Base-by-base conservation (phyloP, 371 early-diverging fungal genomes). In the Mitosporidium daphniae region DNA sequence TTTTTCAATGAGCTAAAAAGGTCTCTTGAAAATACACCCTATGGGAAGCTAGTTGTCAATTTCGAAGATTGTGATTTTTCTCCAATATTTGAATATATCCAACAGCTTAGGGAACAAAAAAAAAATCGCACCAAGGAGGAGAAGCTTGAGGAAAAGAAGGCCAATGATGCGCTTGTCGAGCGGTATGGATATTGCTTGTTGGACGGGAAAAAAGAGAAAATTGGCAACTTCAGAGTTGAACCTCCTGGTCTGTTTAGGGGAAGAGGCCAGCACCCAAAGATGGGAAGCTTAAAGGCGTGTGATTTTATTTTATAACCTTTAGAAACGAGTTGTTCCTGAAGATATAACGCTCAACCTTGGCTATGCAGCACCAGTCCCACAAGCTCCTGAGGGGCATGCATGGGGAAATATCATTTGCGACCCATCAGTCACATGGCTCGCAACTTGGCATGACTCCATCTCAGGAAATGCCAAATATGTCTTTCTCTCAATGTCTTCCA, bases 231-330 rank as follows among this genome's bases (percentile, higher is more conserved):
- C 39, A 39, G 75, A 19, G 69, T 84, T 37, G 91, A 84, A 51
- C 91, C 91, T 15, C 91, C 91, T 15, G 65, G 62, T 11, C 45
- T 89, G 22, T 89, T 84, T 53, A 63, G 84, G 36, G 91, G 91
- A 10, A 62, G 91, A 29, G 89, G 89, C 19, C 62, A 59, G 21
- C 89, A 86, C 38, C 89, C 84, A 4, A 74, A 74, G 45, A 74
- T 78, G 0, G 89, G 89, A 10, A 55, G 40, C 27, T 42, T 75
- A 25, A 84, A 84, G 59, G 63, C 61, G 44, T 22, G n/a, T n/a
- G n/a, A n/a, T n/a, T n/a, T n/a, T n/a, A n/a, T n/a, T 21, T 1
- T 23, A 8, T 1, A 12, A 8, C 11, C 7, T 6, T 6, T 18
- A 63, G 66, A 40, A 39, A 27, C 61, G 91, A 17, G 72, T 89